Percentiles rank a stretch among this genome's conserved stretches.
These are phyloP conservation scores for Pholiota microspora DNA, from an alignment of 768 basidiomycete genomes.

Conservation along the genomic window DNA sequence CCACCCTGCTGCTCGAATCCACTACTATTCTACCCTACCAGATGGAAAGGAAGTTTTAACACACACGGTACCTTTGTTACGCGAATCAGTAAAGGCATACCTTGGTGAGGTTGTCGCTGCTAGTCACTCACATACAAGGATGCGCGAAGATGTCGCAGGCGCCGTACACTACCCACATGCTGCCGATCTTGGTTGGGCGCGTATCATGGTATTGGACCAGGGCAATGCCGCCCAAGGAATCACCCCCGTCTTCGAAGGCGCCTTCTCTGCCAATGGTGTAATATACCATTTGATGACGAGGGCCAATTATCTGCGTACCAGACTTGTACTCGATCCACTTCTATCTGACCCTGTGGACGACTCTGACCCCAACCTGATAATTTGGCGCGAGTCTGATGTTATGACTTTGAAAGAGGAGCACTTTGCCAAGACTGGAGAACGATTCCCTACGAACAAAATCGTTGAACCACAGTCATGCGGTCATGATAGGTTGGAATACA, in stretches of 20 bases:
- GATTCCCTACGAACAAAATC: conserved; percentile 15
- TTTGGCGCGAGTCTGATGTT: conserved; percentile 75
- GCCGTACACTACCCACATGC: conserved; percentile 42
- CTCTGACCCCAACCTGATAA: conserved; percentile 55
- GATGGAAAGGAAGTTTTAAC: conserved; percentile 50
- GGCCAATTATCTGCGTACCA: conserved; percentile 67
- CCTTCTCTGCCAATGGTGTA: conserved; percentile 66
- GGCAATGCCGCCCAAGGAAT: conserved; percentile 44
- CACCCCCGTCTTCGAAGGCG: conserved; percentile 70
- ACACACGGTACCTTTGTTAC: conserved; percentile 59
- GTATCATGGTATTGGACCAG: conserved; percentile 70
- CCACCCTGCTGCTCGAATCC: conserved; percentile 74
- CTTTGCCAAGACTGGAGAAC: conserved; percentile 27
- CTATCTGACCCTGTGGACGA: conserved; percentile 35
- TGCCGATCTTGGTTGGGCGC: conserved; percentile 70
- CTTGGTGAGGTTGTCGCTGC: conserved; percentile 71
- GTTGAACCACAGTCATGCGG: conserved; percentile 49
- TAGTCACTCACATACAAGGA: conserved; percentile 47
- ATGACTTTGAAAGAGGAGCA: conserved; percentile 52
- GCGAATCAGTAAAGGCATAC: conserved; percentile 65
- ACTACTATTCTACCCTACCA: conserved; percentile 52
- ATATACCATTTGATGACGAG: conserved; percentile 70
- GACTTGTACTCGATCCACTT: conserved; percentile 56
- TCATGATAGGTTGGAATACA: conserved; percentile 70
- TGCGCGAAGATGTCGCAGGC: conserved; percentile 64